Evolutionary conservation across 2,329 filamentous ascomycete genomes (phyloP).

Genomic region (Colletotrichum tanaceti): DNA sequence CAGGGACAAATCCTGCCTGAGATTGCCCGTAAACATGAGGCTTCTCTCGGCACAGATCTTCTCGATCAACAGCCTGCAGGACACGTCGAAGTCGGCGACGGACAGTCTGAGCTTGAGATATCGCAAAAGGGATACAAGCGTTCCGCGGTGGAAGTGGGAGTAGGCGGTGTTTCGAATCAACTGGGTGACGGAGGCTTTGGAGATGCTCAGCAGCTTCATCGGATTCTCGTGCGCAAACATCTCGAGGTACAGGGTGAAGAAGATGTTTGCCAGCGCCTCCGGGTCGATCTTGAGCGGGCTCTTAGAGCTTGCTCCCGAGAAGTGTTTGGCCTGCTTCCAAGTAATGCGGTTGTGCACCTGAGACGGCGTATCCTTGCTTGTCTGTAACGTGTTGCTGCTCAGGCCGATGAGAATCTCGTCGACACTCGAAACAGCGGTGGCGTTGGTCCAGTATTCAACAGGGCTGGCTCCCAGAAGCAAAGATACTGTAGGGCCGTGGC

Average conservation of each 20-base stretch:
- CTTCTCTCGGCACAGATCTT: constrained; percentile 48
- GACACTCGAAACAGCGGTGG: constrained; percentile 53
- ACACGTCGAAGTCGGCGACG: constrained; percentile 49
- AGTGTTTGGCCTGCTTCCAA: constrained; percentile 52
- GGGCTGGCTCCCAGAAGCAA: constrained; percentile 63
- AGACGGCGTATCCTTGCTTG: background rate
- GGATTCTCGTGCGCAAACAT: constrained; percentile 59
- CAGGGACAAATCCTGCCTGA: constrained; percentile 50
- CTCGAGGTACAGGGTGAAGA: constrained; percentile 56
- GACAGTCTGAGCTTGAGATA: constrained; percentile 49
- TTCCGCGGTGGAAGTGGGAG: constrained; percentile 52
- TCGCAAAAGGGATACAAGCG: constrained; percentile 54
- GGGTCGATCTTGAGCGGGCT: constrained; percentile 50
- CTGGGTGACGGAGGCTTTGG: constrained; percentile 28
- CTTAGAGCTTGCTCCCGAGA: constrained; percentile 45
- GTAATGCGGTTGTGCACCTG: constrained; percentile 48
- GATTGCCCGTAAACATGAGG: constrained; percentile 47
- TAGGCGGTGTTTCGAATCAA: constrained; percentile 41
- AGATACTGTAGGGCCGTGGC: constrained; percentile 59
- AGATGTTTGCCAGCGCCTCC: constrained; percentile 51
- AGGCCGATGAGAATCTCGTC: constrained; percentile 53
- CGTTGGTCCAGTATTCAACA: constrained; percentile 63
- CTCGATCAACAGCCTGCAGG: constrained; percentile 47
- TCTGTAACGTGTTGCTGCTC: constrained; percentile 19
- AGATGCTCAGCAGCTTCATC: constrained; percentile 29